Evolutionary conservation across 345 rosid genomes (phyloP).

Genomic region (Pugionium cornutum): DNA sequence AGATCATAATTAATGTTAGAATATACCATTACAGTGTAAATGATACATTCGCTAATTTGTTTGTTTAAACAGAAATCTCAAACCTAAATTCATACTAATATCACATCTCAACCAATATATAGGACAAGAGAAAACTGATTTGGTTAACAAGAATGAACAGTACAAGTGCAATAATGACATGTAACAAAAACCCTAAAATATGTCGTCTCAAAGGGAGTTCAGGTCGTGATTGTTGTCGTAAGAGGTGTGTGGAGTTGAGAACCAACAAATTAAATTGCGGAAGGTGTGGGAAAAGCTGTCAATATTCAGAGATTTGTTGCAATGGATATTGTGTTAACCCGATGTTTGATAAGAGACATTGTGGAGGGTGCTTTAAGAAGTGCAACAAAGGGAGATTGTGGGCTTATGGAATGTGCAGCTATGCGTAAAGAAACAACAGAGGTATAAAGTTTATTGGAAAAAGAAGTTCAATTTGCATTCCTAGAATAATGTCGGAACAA

Average conservation of each 20-base stretch:
- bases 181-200: slow-evolving; percentile 49
- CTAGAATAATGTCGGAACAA: too few species aligned
- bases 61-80: neutral
- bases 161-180: slow-evolving; percentile 43
- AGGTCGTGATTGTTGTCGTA: slow-evolving; percentile 62
- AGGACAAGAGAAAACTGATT: too few species aligned
- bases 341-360: slow-evolving; percentile 50
- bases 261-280: slow-evolving; percentile 55
- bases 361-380: slow-evolving; percentile 60
- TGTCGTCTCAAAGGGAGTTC: slow-evolving; percentile 55
- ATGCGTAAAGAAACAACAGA: slow-evolving; percentile 38
- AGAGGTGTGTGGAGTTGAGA: slow-evolving; percentile 50
- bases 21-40: slow-evolving; percentile 12
- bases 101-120: slow-evolving; percentile 14
- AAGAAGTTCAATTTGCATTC: slow-evolving; percentile 4
- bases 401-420: slow-evolving; percentile 59
- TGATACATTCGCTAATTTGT: slow-evolving; percentile 8
- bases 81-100: slow-evolving; percentile 6
- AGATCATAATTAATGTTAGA: neutral
- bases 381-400: slow-evolving; percentile 58
- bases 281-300: slow-evolving; percentile 57
- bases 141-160: neutral
- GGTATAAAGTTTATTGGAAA: neutral
- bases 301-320: slow-evolving; percentile 56
- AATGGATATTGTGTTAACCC: slow-evolving; percentile 61